Percentiles rank a stretch among this genome's conserved stretches.
phyloP scores from a whole-genome alignment of 2,329 filamentous ascomycete genomes.

The Orbilia quercus region DNA sequence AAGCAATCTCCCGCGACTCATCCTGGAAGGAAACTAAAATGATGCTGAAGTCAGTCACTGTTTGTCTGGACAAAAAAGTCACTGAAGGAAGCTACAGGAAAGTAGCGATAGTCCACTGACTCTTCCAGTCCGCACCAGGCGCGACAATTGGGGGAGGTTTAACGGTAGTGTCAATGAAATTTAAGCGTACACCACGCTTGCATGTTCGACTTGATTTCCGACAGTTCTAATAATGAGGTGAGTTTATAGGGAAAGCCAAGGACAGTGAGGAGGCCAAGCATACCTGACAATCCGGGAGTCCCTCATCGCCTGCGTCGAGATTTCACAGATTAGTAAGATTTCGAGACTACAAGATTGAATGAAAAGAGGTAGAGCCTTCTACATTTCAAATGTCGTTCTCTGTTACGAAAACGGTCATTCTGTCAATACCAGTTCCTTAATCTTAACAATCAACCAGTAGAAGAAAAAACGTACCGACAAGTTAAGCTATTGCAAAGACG shows the following conservation, averaged over 20 bases:
- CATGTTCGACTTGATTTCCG: constrained; percentile 86
- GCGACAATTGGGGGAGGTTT: constrained; percentile 74
- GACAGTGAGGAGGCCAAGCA: background rate
- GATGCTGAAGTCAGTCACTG: constrained; percentile 44
- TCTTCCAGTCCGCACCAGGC: constrained; percentile 73
- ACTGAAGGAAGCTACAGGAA: constrained; percentile 23
- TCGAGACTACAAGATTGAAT: background rate
- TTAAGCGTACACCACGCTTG: constrained; percentile 85
- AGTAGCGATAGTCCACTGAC: constrained; percentile 62
- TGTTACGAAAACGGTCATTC: constrained; percentile 30
- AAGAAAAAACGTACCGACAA: constrained; percentile 68
- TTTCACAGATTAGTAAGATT: background rate
- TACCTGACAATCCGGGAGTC: constrained; percentile 59
- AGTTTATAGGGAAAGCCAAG: background rate
- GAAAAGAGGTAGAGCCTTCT: constrained; percentile 13
- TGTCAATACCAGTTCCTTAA: constrained; percentile 43
- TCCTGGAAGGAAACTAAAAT: constrained; percentile 79
- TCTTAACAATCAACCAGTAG: constrained; percentile 28
- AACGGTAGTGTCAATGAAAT: constrained; percentile 87
- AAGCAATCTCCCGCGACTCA: constrained; percentile 88
- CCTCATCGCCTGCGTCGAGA: constrained; percentile 57
- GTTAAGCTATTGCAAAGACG: constrained; percentile 70
- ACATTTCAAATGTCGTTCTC: constrained; percentile 60
- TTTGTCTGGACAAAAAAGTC: background rate
- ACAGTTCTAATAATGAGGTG: constrained; percentile 73